Evolutionary conservation across 2,329 filamentous ascomycete species (phyloP).

Genomic region (Aspergillus versicolor): DNA sequence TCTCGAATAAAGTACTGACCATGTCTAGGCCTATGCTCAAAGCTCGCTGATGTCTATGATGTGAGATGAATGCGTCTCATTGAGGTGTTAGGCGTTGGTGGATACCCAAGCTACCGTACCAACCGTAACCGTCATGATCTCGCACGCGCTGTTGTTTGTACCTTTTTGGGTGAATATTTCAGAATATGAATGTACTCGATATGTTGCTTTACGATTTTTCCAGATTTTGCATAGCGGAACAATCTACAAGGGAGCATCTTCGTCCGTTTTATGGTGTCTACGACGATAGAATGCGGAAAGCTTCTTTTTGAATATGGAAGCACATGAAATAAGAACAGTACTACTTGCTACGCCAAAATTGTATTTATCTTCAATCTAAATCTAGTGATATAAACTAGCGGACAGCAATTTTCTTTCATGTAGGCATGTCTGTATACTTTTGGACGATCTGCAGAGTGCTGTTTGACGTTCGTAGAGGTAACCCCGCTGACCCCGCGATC

Average conservation of each 20-base stretch:
- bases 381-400: neutral
- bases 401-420: neutral
- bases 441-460: neutral
- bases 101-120: conserved; percentile 8
- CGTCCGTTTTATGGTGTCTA: conserved; percentile 1
- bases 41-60: conserved; percentile 76
- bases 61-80: conserved; percentile 51
- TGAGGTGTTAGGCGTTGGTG: conserved; percentile 26
- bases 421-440: neutral
- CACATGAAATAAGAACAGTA: neutral
- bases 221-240: conserved; percentile 25
- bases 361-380: neutral
- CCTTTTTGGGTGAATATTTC: conserved; percentile 11
- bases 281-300: conserved; percentile 1
- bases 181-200: conserved; percentile 18
- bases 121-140: conserved; percentile 5
- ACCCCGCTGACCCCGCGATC: conserved; percentile 8
- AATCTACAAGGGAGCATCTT: conserved; percentile 12
- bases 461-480: neutral
- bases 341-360: neutral
- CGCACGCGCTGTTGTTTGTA: neutral
- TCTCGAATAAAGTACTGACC: neutral
- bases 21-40: conserved; percentile 73
- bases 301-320: neutral
- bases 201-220: conserved; percentile 20